phyloP scores from a whole-genome alignment of 2,329 filamentous ascomycete species.

The Colletotrichum cordylinicola region DNA sequence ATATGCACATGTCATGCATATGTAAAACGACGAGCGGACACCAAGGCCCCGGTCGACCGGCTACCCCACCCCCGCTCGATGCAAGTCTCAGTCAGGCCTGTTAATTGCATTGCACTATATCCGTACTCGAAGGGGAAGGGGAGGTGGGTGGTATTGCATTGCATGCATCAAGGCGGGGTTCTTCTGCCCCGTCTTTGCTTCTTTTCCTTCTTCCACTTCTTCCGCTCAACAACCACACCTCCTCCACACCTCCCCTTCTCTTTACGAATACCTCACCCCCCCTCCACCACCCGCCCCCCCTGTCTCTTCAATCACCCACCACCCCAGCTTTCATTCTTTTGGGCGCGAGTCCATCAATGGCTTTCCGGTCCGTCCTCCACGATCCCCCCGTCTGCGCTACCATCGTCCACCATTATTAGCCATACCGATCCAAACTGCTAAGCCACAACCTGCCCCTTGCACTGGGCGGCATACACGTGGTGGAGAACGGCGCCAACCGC shows the following conservation, averaged over 20 bases:
- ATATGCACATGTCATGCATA: conserved; percentile 20
- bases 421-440: conserved; percentile 1
- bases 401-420: neutral
- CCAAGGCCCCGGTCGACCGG: neutral
- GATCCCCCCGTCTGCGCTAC: neutral
- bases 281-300: neutral
- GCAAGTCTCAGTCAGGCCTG: conserved; percentile 2
- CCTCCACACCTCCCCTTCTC: neutral
- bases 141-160: conserved; percentile 1
- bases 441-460: conserved; percentile 8
- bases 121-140: neutral
- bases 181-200: neutral
- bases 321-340: neutral
- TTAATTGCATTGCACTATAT: conserved; percentile 10
- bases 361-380: conserved; percentile 15
- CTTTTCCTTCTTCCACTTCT: neutral
- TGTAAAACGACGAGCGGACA: neutral
- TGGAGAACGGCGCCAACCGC: neutral
- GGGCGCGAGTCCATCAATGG: neutral
- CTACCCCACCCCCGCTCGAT: conserved; percentile 2
- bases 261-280: neutral
- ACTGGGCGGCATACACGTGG: conserved; percentile 7
- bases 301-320: neutral
- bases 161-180: neutral
- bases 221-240: neutral